Percentiles rank a stretch among this genome's conserved stretches.
Evolutionary conservation across 495 filamentous ascomycete species (phyloP).

Genomic region (Terfezia boudieri): DNA sequence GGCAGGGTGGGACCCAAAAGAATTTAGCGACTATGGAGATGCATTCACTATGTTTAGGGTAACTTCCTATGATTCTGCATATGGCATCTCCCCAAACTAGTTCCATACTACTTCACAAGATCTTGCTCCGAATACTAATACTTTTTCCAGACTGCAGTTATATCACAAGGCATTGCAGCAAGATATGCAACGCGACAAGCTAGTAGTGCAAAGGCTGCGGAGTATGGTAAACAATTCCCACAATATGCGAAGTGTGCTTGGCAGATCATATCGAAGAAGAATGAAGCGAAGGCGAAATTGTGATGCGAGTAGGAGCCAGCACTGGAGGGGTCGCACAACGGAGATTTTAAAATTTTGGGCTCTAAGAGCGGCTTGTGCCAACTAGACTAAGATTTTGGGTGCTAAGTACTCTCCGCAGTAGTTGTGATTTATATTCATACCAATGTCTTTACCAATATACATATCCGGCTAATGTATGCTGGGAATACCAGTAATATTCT

Average conservation of each 20-base stretch:
- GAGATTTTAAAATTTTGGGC: no score
- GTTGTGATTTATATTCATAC: no score
- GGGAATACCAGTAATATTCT: no score
- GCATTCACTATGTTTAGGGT: constrained; percentile 35
- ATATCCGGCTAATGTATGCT: no score
- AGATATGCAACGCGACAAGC: constrained; percentile 68
- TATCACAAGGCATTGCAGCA: constrained; percentile 88
- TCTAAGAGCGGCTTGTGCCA: no score
- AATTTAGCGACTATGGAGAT: constrained; percentile 37
- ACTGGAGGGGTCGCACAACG: no score
- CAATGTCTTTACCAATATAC: no score
- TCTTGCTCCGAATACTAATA: no score
- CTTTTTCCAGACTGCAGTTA: constrained; percentile 36
- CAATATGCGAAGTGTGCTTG: constrained; percentile 56
- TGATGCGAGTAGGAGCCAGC: no score
- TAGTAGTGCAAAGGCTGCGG: constrained; percentile 56
- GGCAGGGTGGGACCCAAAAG: constrained; percentile 36
- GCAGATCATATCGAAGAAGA: constrained; percentile 32
- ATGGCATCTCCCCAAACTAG: neutral
- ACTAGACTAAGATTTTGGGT: no score
- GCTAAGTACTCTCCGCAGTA: no score
- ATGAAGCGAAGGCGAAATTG: neutral
- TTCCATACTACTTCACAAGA: no score
- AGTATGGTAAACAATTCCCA: constrained; percentile 41
- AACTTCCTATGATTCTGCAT: neutral